A percentile compares a stretch with the other conserved stretches of the same genome.
phyloP scores from a whole-genome alignment of 164 flowering plant species.

The Chimonanthus praecox region DNA sequence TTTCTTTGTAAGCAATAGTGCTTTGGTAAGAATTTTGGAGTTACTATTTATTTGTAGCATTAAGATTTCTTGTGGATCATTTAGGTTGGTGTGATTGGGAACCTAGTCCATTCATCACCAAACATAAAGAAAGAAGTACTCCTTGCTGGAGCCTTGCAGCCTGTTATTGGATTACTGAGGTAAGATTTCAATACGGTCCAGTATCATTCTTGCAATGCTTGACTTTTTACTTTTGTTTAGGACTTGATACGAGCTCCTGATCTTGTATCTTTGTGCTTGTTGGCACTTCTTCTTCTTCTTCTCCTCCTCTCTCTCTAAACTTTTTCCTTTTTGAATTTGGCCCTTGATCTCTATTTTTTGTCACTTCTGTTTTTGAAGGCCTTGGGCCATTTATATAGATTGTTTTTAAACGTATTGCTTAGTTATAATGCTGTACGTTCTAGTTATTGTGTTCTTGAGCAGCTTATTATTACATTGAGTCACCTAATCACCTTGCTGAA shows the following conservation, averaged over 20 bases:
- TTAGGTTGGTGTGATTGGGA: constrained; percentile 99
- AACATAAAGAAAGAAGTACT: constrained; percentile 93
- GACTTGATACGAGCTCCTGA: neutral
- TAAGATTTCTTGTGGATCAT: constrained; percentile 4
- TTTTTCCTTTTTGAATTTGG: too few species aligned
- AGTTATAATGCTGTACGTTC: too few species aligned
- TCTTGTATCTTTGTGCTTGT: neutral
- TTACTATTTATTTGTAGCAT: neutral
- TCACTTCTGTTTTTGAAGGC: neutral
- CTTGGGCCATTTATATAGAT: neutral
- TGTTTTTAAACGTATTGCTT: too few species aligned
- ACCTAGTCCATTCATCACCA: constrained; percentile 95
- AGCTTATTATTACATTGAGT: neutral
- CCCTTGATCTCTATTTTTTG: neutral
- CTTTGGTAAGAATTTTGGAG: neutral
- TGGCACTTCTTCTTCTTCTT: neutral
- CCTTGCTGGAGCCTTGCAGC: constrained; percentile 92
- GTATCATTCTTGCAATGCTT: neutral
- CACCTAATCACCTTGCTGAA: neutral
- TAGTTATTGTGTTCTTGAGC: neutral
- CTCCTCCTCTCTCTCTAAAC: neutral
- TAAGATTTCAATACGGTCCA: constrained; percentile 13
- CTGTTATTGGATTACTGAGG: constrained; percentile 92
- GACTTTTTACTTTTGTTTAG: neutral
- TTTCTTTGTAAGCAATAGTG: neutral